Percentiles rank a stretch among this genome's conserved stretches.
These are phyloP conservation scores for Neonectria ditissima DNA, from an alignment of 2,329 filamentous ascomycete species.

Conservation along the genomic window DNA sequence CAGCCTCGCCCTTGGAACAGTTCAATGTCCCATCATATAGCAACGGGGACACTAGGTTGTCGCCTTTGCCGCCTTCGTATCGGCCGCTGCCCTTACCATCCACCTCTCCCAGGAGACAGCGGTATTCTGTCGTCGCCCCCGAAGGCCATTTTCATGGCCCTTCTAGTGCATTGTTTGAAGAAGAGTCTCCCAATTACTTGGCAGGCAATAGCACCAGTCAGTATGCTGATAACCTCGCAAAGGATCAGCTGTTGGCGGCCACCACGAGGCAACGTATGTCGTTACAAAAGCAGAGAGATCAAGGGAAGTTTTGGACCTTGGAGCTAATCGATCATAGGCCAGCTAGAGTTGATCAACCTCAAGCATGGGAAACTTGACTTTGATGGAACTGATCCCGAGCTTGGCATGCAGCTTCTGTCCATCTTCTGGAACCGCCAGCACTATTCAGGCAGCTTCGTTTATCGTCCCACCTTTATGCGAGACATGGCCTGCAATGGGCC, in stretches of 20 bases:
- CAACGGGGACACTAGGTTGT: background rate
- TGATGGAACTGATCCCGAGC: conserved; percentile 63
- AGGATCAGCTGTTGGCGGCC: conserved; percentile 33
- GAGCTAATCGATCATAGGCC: conserved; percentile 45
- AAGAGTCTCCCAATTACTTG: background rate
- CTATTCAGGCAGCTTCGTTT: conserved; percentile 57
- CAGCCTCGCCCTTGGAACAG: background rate
- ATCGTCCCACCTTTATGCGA: conserved; percentile 65
- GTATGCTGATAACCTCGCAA: background rate
- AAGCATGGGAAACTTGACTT: conserved; percentile 62
- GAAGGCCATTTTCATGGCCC: conserved; percentile 42
- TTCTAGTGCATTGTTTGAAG: conserved; percentile 35
- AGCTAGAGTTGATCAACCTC: conserved; percentile 62
- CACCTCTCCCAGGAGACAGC: background rate
- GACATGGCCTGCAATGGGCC: conserved; percentile 65
- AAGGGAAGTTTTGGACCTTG: background rate
- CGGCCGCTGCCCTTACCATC: background rate
- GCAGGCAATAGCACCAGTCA: background rate
- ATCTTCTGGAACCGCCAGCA: conserved; percentile 68
- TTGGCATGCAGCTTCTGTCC: conserved; percentile 62
- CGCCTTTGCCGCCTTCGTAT: background rate
- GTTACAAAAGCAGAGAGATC: background rate
- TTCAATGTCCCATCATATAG: fast-evolving
- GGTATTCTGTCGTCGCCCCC: background rate
- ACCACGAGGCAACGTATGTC: conserved; percentile 33